phyloP scores from a whole-genome alignment of 257 asterid species.

The Scutellaria barbata region DNA sequence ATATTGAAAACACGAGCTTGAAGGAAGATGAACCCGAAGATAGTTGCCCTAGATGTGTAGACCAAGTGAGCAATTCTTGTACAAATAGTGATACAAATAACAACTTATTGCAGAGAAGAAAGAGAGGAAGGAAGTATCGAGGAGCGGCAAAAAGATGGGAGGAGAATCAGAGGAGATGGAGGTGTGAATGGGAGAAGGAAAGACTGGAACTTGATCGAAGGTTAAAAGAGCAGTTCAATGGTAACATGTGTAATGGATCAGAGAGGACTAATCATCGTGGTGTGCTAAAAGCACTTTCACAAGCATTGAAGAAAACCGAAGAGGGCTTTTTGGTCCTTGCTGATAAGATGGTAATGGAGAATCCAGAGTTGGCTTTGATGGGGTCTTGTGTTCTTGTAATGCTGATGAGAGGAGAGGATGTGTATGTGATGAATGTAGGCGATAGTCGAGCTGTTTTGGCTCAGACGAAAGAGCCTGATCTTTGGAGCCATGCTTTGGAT shows the following conservation, averaged over 20 bases:
- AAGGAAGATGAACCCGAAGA: conserved; percentile 37
- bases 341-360: conserved; percentile 70
- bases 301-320: conserved; percentile 74
- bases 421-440: conserved; percentile 46
- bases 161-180: conserved; percentile 79
- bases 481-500: conserved; percentile 90
- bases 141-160: conserved; percentile 71
- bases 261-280: conserved; percentile 56
- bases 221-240: conserved; percentile 56
- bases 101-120: conserved; percentile 14
- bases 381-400: conserved; percentile 91
- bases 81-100: background rate
- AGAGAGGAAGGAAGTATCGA: conserved; percentile 45
- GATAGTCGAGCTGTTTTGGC: conserved; percentile 91
- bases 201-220: conserved; percentile 82
- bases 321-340: conserved; percentile 72
- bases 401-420: conserved; percentile 82
- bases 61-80: conserved; percentile 54
- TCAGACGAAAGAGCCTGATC: conserved; percentile 72
- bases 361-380: conserved; percentile 89
- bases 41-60: conserved; percentile 58
- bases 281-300: conserved; percentile 71
- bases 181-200: conserved; percentile 80
- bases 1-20: background rate
- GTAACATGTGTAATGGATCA: conserved; percentile 35